Conservation (phyloP, 305 asterid genomes). For the Solanum hybrid region DNA sequence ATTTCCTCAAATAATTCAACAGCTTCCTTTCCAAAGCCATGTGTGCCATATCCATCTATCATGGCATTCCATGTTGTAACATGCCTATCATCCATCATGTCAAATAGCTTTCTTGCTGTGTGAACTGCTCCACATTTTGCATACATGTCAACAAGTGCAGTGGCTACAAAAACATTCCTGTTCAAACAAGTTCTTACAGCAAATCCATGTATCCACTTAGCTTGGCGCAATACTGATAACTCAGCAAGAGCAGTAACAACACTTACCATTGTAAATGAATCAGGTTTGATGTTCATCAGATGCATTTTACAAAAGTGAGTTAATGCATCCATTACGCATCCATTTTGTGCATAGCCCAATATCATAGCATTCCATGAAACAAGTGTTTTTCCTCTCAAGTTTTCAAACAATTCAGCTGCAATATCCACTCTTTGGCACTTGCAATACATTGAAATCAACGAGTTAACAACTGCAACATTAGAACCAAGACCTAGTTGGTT, state of each 20-base stretch:
- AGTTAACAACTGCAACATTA: conserved; percentile 58
- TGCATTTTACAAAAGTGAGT: conserved; percentile 60
- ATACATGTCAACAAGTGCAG: conserved; percentile 92
- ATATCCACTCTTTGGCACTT: conserved; percentile 65
- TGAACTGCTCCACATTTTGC: conserved; percentile 83
- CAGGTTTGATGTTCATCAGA: conserved; percentile 38
- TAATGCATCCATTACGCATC: conserved; percentile 49
- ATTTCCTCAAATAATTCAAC: conserved; percentile 55
- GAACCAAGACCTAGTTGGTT: conserved; percentile 36
- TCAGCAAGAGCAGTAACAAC: conserved; percentile 83
- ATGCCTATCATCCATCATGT: conserved; percentile 51
- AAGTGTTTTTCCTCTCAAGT: conserved; percentile 42
- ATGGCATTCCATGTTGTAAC: conserved; percentile 94
- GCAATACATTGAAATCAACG: conserved; percentile 87
- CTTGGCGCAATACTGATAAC: conserved; percentile 61
- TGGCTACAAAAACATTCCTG: conserved; percentile 50
- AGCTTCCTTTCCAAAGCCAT: conserved; percentile 74
- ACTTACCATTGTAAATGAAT: conserved; percentile 83
- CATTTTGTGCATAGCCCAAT: conserved; percentile 77
- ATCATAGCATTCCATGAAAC: conserved; percentile 94
- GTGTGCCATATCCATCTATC: conserved; percentile 98
- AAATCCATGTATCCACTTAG: conserved; percentile 86
- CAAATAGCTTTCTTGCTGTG: conserved; percentile 62
- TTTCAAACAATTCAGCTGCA: conserved; percentile 49
- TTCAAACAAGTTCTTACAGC: conserved; percentile 44